These are phyloP conservation scores for Alternaria gansuensis DNA, from an alignment of 2,329 filamentous ascomycete species.

Conservation along the genomic window DNA sequence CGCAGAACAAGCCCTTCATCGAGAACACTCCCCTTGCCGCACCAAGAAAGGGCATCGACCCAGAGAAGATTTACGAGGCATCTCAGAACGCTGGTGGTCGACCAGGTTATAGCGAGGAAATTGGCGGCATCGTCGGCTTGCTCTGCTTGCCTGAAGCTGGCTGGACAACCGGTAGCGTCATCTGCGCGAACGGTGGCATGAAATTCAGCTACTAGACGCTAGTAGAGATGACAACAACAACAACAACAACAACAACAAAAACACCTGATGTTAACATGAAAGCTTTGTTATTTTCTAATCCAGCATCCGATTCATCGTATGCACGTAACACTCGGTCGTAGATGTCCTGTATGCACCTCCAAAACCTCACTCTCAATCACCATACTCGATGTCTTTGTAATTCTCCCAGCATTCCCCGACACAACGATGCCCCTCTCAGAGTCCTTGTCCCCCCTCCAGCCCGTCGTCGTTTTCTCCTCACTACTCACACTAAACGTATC, in stretches of 20 bases:
- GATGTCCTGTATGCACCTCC: not conserved
- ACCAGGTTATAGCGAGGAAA: constrained; percentile 71
- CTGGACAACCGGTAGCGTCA: constrained; percentile 81
- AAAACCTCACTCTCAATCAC: constrained; percentile 4
- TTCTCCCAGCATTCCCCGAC: not conserved
- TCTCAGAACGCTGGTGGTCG: constrained; percentile 61
- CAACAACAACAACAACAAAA: not conserved
- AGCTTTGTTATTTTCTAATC: not conserved
- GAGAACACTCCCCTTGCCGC: constrained; percentile 71
- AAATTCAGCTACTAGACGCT: constrained; percentile 40
- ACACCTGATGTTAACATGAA: not conserved
- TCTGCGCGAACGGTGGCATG: constrained; percentile 84
- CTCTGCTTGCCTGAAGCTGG: constrained; percentile 74
- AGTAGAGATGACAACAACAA: not conserved
- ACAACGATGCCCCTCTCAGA: constrained; percentile 1
- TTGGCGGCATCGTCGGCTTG: constrained; percentile 81
- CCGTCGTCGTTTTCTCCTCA: constrained; percentile 15
- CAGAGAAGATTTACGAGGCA: constrained; percentile 61
- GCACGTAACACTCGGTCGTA: not conserved
- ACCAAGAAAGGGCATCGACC: constrained; percentile 69
- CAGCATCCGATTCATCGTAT: not conserved
- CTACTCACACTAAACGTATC: constrained; percentile 23
- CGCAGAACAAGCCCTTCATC: constrained; percentile 67
- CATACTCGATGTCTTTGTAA: constrained; percentile 9
- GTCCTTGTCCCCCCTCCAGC: not conserved